Conservation (phyloP, 228 moss, liverwort and hornwort species). For the Sphagnum fallax region DNA sequence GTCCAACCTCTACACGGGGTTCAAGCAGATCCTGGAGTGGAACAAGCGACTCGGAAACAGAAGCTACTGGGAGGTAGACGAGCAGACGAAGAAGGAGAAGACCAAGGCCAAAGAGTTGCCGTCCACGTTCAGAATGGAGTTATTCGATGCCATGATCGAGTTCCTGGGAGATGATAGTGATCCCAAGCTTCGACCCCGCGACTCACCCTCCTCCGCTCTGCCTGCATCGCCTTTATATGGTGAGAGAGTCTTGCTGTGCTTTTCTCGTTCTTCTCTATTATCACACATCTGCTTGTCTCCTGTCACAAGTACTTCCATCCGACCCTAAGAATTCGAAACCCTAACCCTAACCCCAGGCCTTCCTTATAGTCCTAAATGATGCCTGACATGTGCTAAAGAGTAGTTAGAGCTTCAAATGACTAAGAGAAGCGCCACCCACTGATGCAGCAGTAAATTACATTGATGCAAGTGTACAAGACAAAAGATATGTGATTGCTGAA, state of each 20-base stretch:
- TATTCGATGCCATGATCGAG: conserved; percentile 50
- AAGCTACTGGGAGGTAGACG: conserved; percentile 48
- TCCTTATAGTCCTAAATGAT: no score
- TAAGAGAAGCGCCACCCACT: no score
- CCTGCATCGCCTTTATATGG: conserved; percentile 10
- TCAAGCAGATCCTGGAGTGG: conserved; percentile 53
- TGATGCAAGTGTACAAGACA: no score
- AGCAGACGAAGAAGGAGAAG: conserved; percentile 41
- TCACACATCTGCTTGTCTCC: neutral
- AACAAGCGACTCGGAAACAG: conserved; percentile 31
- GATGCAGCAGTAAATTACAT: no score
- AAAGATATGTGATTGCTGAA: no score
- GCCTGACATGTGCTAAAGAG: no score
- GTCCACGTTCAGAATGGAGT: conserved; percentile 40
- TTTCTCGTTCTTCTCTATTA: neutral
- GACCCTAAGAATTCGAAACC: neutral
- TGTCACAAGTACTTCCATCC: neutral
- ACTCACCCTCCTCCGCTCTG: conserved; percentile 25
- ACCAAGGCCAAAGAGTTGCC: conserved; percentile 51
- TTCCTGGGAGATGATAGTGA: conserved; percentile 45
- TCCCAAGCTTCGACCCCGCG: conserved; percentile 27
- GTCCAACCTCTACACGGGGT: conserved; percentile 51
- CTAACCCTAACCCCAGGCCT: no score
- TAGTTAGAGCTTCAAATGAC: no score
- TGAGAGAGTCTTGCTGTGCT: conserved; percentile 6